Conservation (phyloP, 2,329 filamentous ascomycete genomes). For the Lasiodiplodia gonubiensis region DNA sequence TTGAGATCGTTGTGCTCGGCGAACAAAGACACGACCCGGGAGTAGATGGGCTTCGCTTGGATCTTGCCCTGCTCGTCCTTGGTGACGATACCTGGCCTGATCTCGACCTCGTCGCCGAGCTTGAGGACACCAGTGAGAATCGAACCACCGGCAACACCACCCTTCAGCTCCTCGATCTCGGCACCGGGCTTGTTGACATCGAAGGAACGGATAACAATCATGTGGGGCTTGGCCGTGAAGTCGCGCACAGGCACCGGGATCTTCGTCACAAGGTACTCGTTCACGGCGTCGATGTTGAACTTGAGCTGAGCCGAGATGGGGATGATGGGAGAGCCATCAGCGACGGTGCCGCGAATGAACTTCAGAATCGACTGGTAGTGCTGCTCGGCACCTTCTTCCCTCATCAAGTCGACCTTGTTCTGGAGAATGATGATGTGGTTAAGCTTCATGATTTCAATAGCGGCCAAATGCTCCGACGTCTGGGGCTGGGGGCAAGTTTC, state of each 20-base stretch:
- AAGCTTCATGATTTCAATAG: slow-evolving; percentile 99
- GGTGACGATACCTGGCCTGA: slow-evolving; percentile 96
- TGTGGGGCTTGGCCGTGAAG: slow-evolving; percentile 90
- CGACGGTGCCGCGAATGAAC: slow-evolving; percentile 97
- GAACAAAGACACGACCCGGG: slow-evolving; percentile 90
- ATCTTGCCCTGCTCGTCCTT: slow-evolving; percentile 93
- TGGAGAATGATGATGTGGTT: slow-evolving; percentile 99
- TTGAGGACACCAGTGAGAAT: slow-evolving; percentile 97
- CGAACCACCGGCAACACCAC: slow-evolving; percentile 95
- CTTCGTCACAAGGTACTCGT: slow-evolving; percentile 92
- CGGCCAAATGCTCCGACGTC: slow-evolving; percentile 97
- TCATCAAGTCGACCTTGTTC: slow-evolving; percentile 99
- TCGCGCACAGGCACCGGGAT: slow-evolving; percentile 92
- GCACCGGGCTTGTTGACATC: slow-evolving; percentile 99
- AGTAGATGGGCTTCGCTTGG: slow-evolving; percentile 97
- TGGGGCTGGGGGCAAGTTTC: slow-evolving; percentile 98
- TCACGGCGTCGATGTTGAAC: slow-evolving; percentile 99
- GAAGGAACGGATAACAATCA: slow-evolving; percentile 99
- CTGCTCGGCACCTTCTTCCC: slow-evolving; percentile 88
- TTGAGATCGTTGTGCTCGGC: slow-evolving; percentile 98
- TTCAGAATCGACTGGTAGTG: slow-evolving; percentile 98
- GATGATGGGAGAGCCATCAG: slow-evolving; percentile 92
- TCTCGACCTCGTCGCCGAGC: slow-evolving; percentile 97
- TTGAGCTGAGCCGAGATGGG: slow-evolving; percentile 97
- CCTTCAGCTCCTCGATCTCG: slow-evolving; percentile 97